These are phyloP conservation scores for Rhododendron kiyosumense DNA, from an alignment of 148 eudicot genomes.

Conservation along the genomic window DNA sequence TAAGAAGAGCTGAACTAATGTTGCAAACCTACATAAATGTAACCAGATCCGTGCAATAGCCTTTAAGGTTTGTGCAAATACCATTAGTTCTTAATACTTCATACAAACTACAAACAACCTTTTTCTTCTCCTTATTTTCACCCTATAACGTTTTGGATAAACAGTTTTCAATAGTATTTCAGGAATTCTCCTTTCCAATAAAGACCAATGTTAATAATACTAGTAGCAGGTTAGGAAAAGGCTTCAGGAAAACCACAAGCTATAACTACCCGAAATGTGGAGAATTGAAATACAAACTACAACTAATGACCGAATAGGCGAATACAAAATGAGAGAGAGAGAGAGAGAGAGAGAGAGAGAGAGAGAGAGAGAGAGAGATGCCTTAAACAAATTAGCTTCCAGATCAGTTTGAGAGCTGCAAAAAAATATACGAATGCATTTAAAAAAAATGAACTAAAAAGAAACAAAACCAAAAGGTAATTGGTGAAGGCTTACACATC, in stretches of 20 bases:
- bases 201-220: not conserved
- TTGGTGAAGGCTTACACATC: constrained; percentile 67
- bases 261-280: not conserved
- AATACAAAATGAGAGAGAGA: not conserved
- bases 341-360: not conserved
- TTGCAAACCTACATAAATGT: not conserved
- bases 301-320: not conserved
- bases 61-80: not conserved
- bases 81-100: not conserved
- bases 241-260: not conserved
- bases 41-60: not conserved
- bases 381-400: constrained; percentile 97
- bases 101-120: not conserved
- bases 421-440: not conserved
- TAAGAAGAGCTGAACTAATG: not conserved
- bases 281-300: not conserved
- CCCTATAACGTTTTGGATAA: not conserved
- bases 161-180: not conserved
- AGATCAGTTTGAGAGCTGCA: constrained; percentile 91
- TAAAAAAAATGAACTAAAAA: not conserved
- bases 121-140: not conserved
- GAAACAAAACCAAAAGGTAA: not conserved
- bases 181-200: not conserved
- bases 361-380: constrained; percentile 10
- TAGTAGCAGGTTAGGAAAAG: not conserved